Evolutionary conservation across 495 filamentous ascomycete genomes (phyloP).

Genomic region (Cetradonia linearis): DNA sequence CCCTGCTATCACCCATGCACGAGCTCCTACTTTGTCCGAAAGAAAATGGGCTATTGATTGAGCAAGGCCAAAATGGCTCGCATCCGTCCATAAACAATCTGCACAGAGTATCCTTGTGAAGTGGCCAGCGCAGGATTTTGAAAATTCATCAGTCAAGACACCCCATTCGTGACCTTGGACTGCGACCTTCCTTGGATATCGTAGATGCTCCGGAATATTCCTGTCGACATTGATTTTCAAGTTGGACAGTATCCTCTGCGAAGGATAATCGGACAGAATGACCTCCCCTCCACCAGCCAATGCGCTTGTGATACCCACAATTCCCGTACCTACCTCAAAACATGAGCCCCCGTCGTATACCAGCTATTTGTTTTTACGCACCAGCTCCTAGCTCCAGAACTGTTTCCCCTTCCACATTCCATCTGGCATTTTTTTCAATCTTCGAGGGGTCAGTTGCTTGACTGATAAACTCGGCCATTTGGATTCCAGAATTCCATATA

Average conservation of each 20-base stretch:
- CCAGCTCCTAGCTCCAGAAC: conserved; percentile 55
- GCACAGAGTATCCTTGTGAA: conserved; percentile 68
- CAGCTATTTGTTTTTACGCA: conserved; percentile 28
- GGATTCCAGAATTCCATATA: conserved; percentile 74
- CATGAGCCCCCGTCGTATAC: conserved; percentile 7
- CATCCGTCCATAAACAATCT: conserved; percentile 81
- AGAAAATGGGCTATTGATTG: conserved; percentile 66
- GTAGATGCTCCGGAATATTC: conserved; percentile 35
- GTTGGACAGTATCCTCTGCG: conserved; percentile 48
- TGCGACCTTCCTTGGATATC: conserved; percentile 25
- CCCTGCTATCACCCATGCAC: conserved; percentile 59
- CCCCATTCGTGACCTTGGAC: conserved; percentile 72
- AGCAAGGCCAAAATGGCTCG: conserved; percentile 62
- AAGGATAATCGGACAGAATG: conserved; percentile 71
- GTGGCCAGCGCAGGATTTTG: conserved; percentile 34
- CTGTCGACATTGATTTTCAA: conserved; percentile 50
- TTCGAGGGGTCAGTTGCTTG: conserved; percentile 24
- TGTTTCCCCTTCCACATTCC: conserved; percentile 41
- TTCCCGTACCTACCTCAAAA: conserved; percentile 50
- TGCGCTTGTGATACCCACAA: conserved; percentile 58
- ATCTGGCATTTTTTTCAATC: conserved; percentile 27
- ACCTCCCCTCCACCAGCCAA: conserved; percentile 54
- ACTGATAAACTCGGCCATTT: conserved; percentile 61
- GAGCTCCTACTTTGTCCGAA: conserved; percentile 31
- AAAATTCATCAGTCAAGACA: conserved; percentile 44